These are phyloP conservation scores for Vitis hybrid DNA, from an alignment of 177 flowering plant genomes.

Conservation along the genomic window DNA sequence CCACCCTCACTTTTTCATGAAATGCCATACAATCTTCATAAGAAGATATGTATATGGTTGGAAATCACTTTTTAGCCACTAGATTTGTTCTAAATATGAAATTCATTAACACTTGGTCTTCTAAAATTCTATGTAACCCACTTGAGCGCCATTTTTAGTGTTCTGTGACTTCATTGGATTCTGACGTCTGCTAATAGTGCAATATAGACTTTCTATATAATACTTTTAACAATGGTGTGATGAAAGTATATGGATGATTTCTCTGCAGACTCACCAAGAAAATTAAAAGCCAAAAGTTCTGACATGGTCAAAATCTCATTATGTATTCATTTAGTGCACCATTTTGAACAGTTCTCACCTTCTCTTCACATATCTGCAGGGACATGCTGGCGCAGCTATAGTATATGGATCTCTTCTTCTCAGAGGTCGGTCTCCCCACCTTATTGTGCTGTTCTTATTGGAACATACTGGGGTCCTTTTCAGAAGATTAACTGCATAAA, in stretches of 20 bases:
- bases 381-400: slow-evolving; percentile 94
- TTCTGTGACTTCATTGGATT: too few species aligned
- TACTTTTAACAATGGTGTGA: too few species aligned
- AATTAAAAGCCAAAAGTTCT: not conserved
- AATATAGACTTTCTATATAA: too few species aligned
- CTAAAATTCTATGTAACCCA: too few species aligned
- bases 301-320: not conserved
- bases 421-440: slow-evolving; percentile 46
- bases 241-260: too few species aligned
- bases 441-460: not conserved
- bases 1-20: not conserved
- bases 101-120: too few species aligned
- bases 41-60: not conserved
- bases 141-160: too few species aligned
- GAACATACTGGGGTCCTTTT: not conserved
- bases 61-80: not conserved
- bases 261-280: not conserved
- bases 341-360: not conserved
- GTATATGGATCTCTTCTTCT: slow-evolving; percentile 95
- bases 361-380: slow-evolving; percentile 47
- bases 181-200: too few species aligned
- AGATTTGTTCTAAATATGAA: not conserved
- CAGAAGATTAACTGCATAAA: not conserved
- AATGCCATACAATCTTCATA: not conserved
- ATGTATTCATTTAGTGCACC: not conserved